Evolutionary conservation across 805 yeast genomes (phyloP), one percentile per base, ranked within the genome.

Genomic region (Metschnikowia anglica): DNA sequence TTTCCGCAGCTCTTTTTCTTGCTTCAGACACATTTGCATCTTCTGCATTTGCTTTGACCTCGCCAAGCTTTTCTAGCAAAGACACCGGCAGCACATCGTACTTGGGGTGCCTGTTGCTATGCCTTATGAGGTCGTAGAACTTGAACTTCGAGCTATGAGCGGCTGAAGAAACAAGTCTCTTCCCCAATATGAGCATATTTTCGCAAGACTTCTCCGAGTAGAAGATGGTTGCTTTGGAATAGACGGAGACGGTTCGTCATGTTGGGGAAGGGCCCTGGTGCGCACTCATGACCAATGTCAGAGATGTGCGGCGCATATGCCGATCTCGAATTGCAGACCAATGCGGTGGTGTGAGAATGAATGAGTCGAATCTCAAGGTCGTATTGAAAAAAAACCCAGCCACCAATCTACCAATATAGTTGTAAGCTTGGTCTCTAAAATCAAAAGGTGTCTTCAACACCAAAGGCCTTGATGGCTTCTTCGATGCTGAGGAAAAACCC

Each of bases 401-500:
- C 30, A 27, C 6, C 12, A 27, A 8, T 27, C 7, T 23, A 23
- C 7, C 25, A 23, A 23, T 23, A n/a, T n/a, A n/a, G n/a, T n/a
- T n/a, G n/a, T n/a, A n/a, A n/a, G n/a, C n/a, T n/a, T n/a, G n/a
- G n/a, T n/a, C n/a, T n/a, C n/a, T n/a, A n/a, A n/a, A n/a, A 13
- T 31, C 18, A 33, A 33, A n/a, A 33, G 7, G 8, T 20, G 18
- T 20, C 35, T 15, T 41, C 49, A 4, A 33, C 13, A 13, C 30
- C 45, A 34, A 36, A 39, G n/a, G 73, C 70, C 45, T 60, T 65
- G 39, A 83, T 56, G 0, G 88, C 87, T 34, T 77, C 81, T 24
- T 77, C 77, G 6, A 84, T 75, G 33, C 77, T 76, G 34, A 71
- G 66, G 53, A 71, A 77, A 48, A 70, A 75, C 60, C 61, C 61